Percentiles rank a stretch among this genome's conserved stretches.
phyloP scores from a whole-genome alignment of 371 early-diverging fungal species.

The Thermomucor indicae-seudaticae region DNA sequence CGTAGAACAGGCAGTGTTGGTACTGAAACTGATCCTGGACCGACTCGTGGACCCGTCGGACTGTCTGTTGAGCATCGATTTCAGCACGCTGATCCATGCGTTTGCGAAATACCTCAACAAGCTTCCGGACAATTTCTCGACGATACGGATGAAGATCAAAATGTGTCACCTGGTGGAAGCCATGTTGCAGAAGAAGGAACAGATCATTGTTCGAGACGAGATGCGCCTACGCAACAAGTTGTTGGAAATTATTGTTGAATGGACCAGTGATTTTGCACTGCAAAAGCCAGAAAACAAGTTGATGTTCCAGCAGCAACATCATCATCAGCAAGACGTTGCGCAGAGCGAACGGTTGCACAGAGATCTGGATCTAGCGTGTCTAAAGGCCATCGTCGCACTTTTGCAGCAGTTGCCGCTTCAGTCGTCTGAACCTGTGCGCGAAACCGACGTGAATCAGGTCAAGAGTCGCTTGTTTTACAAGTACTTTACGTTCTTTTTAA shows the following conservation, averaged over 20 bases:
- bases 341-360: slow-evolving; percentile 59
- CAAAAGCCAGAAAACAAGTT: slow-evolving; percentile 21
- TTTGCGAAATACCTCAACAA: slow-evolving; percentile 77
- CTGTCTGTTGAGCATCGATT: slow-evolving; percentile 75
- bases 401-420: slow-evolving; percentile 82
- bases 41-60: slow-evolving; percentile 66
- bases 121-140: slow-evolving; percentile 52
- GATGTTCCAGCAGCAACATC: not conserved
- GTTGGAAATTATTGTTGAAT: slow-evolving; percentile 75
- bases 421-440: slow-evolving; percentile 57
- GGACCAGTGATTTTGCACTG: slow-evolving; percentile 76
- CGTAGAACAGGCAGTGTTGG: slow-evolving; percentile 81
- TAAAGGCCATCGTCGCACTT: slow-evolving; percentile 79
- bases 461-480: slow-evolving; percentile 76
- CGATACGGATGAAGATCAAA: slow-evolving; percentile 78
- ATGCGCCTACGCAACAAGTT: slow-evolving; percentile 78
- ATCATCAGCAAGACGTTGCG: slow-evolving; percentile 11
- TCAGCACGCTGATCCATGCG: slow-evolving; percentile 69
- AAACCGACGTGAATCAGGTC: slow-evolving; percentile 53
- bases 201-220: slow-evolving; percentile 76
- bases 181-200: slow-evolving; percentile 74
- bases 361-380: slow-evolving; percentile 77
- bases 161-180: slow-evolving; percentile 81
- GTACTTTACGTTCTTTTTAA: slow-evolving; percentile 83
- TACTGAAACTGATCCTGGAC: slow-evolving; percentile 79